Evolutionary conservation across 2,329 filamentous ascomycete genomes (phyloP).

Genomic region (Fusarium palustre): DNA sequence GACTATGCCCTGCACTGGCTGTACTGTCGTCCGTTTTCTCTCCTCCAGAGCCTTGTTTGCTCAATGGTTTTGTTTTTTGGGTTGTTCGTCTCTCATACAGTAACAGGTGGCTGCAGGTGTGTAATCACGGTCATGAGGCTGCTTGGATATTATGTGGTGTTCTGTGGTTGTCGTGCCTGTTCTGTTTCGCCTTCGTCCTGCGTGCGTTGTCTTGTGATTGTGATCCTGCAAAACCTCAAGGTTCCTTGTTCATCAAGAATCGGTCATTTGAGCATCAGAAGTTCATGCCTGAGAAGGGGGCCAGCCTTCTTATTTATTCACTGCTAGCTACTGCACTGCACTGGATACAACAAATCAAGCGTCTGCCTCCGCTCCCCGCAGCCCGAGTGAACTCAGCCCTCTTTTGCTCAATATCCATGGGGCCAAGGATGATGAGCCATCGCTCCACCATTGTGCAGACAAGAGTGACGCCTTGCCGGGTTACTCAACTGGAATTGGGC

Average conservation of each 20-base stretch:
- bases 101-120: constrained; percentile 3
- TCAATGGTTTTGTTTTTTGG: constrained; percentile 14
- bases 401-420: constrained; percentile 35
- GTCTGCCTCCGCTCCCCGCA: constrained; percentile 36
- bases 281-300: constrained; percentile 1
- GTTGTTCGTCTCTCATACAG: constrained; percentile 22
- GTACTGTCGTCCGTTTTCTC: constrained; percentile 12
- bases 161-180: constrained; percentile 7
- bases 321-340: background rate
- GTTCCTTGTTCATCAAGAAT: constrained; percentile 11
- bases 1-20: constrained; percentile 2
- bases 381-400: constrained; percentile 41
- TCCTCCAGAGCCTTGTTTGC: constrained; percentile 29
- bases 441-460: constrained; percentile 37
- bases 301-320: constrained; percentile 40
- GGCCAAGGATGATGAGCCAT: constrained; percentile 44
- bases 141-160: background rate
- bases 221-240: constrained; percentile 18
- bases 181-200: constrained; percentile 25
- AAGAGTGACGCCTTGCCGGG: constrained; percentile 31
- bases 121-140: constrained; percentile 8
- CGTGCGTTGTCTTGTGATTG: constrained; percentile 14
- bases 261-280: constrained; percentile 12
- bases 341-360: constrained; percentile 2
- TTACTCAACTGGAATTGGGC: constrained; percentile 37